phyloP scores from a whole-genome alignment of 108 stramenopile species.

The Cyclotella sp. region DNA sequence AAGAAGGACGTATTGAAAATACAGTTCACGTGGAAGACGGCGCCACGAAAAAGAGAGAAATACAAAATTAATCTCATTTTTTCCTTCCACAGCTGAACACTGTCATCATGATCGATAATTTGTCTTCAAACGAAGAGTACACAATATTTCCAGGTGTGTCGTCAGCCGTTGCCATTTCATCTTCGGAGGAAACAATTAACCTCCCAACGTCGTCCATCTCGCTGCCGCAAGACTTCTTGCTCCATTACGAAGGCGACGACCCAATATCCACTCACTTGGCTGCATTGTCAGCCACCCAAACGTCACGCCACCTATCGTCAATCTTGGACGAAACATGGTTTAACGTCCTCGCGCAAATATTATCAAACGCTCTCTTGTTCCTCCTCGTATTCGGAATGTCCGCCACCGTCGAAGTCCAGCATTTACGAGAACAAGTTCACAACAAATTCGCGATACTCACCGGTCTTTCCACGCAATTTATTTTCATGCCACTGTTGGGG shows the following conservation, averaged over 20 bases:
- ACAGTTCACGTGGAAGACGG: no score
- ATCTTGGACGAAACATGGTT: slow-evolving; percentile 11
- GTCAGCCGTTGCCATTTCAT: not conserved
- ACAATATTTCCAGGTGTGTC: no score
- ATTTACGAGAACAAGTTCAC: slow-evolving; percentile 55
- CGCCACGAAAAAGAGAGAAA: no score
- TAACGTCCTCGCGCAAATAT: slow-evolving; percentile 11
- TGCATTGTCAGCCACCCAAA: not conserved
- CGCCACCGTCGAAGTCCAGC: slow-evolving; percentile 70
- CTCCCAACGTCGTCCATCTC: no score
- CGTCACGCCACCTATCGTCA: slow-evolving; percentile 5
- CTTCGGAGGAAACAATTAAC: not conserved
- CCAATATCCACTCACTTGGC: not conserved
- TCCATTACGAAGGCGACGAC: not conserved
- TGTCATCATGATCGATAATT: no score
- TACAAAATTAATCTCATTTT: no score
- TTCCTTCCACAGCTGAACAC: no score
- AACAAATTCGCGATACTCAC: slow-evolving; percentile 62
- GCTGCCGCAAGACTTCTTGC: not conserved
- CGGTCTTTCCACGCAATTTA: slow-evolving; percentile 65
- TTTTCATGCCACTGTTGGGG: slow-evolving; percentile 85
- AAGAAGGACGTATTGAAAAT: no score
- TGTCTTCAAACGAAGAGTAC: not conserved
- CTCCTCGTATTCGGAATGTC: slow-evolving; percentile 78
- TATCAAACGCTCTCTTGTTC: slow-evolving; percentile 10